Base-by-base conservation (phyloP, 2,329 filamentous ascomycete genomes). In the Xylariales sp. region DNA sequence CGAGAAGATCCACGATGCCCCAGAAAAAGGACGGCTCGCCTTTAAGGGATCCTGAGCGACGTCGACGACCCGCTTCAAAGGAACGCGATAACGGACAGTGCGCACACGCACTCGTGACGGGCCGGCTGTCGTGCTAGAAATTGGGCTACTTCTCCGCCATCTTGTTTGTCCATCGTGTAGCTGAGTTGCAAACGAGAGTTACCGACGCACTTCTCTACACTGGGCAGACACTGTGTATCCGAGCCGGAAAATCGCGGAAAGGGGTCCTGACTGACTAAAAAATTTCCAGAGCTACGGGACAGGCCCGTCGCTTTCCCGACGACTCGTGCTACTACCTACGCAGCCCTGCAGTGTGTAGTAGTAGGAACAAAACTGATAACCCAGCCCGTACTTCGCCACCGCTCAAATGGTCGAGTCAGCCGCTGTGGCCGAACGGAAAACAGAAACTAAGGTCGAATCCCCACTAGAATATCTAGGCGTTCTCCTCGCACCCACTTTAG, bases 61-160 rank as follows among this genome's bases (percentile, higher is more conserved):
- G 16, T n/a, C 43, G 30, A 49, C 18, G 53, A 45, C 16, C 59
- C 56, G 54, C 62, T 14, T 41, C 39, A 41, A 41, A 14, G 28
- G 14, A 3, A 28, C 41, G 65, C 65, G 68, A 64, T 69, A 68
- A 68, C 68, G 68, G 68, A 69, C 68, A 69, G 68, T 68, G 64
- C 57, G 56, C 50, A 18, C 43, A 32, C 41, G 23, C 54, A 30
- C 45, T 23, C 18, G 7, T 55, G 28, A 39, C 30, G 53, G 36
- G 49, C 43, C 50, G 32, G 48, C 48, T 23, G 43, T 28, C 28
- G 65, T 56, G 8, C 39, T 41, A 23, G n/a, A 36, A 56, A 36
- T 34, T 54, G 23, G 5, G 30, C 18, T 46, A 9, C 30, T 43
- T 32, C 23, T 30, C 45, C 5, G 30, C 14, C 30, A 28, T 55